phyloP scores from a whole-genome alignment of 2,329 filamentous ascomycete species.

The Fusarium sambucinum region DNA sequence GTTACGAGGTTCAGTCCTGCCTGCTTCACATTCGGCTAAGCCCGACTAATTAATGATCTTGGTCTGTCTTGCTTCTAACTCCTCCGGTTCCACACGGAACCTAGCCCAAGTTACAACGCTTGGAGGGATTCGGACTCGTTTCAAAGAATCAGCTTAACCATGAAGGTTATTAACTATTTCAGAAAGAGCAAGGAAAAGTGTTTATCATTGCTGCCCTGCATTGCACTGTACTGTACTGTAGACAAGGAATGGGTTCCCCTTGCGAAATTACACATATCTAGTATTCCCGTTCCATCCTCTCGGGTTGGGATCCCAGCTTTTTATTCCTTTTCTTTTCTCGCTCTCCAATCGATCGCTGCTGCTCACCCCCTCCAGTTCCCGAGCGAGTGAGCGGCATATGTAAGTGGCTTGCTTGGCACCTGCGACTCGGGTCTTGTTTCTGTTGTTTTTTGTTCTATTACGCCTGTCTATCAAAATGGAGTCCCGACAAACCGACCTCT shows the following conservation, averaged over 20 bases:
- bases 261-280: constrained; percentile 26
- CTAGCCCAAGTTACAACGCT: background rate
- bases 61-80: background rate
- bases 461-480: constrained; percentile 6
- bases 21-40: background rate
- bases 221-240: background rate
- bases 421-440: background rate
- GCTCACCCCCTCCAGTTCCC: constrained; percentile 10
- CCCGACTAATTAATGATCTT: background rate
- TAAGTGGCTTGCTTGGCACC: background rate
- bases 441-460: background rate
- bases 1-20: background rate
- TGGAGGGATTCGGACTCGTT: background rate
- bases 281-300: constrained; percentile 6
- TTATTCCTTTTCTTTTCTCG: background rate
- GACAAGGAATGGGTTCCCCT: background rate
- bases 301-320: constrained; percentile 6
- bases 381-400: constrained; percentile 9
- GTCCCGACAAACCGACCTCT: constrained; percentile 33
- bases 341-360: background rate
- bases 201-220: background rate
- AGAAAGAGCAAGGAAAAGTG: background rate
- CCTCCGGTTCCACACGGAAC: background rate
- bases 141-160: background rate
- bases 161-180: background rate